phyloP scores from a whole-genome alignment of 208 protist species.

The Acanthamoeba castellanii region DNA sequence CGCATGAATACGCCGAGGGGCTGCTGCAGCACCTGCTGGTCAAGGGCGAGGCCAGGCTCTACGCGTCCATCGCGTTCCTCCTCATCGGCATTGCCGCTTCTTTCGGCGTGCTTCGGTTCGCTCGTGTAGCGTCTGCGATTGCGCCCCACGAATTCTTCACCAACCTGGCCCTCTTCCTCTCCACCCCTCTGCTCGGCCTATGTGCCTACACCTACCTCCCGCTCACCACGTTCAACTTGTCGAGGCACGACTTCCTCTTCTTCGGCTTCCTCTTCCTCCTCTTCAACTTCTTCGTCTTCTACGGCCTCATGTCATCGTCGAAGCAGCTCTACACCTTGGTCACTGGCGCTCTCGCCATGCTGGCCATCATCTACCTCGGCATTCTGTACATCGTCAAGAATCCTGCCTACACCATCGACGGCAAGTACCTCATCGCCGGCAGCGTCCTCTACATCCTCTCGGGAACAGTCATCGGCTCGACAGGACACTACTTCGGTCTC shows the following conservation, averaged over 20 bases:
- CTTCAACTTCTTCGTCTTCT: slow-evolving; percentile 67
- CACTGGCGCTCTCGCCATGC: slow-evolving; percentile 33
- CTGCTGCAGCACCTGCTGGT: slow-evolving; percentile 10
- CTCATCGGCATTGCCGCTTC: slow-evolving; percentile 64
- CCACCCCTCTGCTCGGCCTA: slow-evolving; percentile 30
- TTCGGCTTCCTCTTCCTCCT: slow-evolving; percentile 24
- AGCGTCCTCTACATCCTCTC: slow-evolving; percentile 33
- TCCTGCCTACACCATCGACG: not conserved
- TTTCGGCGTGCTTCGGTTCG: slow-evolving; percentile 59
- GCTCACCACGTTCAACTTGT: slow-evolving; percentile 12
- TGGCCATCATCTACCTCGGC: slow-evolving; percentile 46
- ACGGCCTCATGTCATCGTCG: slow-evolving; percentile 5
- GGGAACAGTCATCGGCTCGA: slow-evolving; percentile 36
- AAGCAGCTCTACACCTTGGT: slow-evolving; percentile 64
- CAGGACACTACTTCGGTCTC: slow-evolving; percentile 29
- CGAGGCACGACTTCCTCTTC: slow-evolving; percentile 29
- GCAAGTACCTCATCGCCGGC: slow-evolving; percentile 49
- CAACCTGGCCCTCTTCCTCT: slow-evolving; percentile 62
- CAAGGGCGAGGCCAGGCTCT: slow-evolving; percentile 15
- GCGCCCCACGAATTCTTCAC: slow-evolving; percentile 64
- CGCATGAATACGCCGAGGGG: not conserved
- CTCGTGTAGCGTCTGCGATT: not conserved
- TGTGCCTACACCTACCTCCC: slow-evolving; percentile 41
- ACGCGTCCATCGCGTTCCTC: slow-evolving; percentile 33
- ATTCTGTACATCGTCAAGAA: slow-evolving; percentile 13